Base-by-base conservation (phyloP, 352 stramenopile genomes). In the Phytophthora vignae region DNA sequence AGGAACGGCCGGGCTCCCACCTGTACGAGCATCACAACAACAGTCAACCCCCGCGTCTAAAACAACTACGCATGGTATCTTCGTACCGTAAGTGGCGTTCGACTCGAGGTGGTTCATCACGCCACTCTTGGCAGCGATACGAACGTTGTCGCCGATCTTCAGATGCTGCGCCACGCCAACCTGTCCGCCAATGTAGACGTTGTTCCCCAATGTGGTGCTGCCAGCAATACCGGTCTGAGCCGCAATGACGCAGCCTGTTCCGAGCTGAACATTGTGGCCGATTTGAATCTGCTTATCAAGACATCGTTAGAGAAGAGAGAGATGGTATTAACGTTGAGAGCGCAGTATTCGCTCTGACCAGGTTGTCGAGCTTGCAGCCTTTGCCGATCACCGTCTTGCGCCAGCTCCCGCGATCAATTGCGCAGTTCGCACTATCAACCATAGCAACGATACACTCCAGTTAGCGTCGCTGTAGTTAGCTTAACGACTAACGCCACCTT, bases 361-460 rank as follows among this genome's bases (percentile, higher is more conserved):
- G 64, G 53, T 96, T 96, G 73, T 96, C 90, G 36, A 96, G 81
- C 56, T 96, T 96, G 61, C 81, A 93, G 46, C 87, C 85, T 62
- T 66, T 71, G 17, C 85, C 83, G 14, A 96, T 74, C 11, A 93
- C 60, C 1, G 90, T 96, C 69, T 96, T 82, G 59, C 90, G 83
- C 90, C 90, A 96, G 71, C 88, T 96, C 14, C 88, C 90, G 44
- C 90, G 87, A 53, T 96, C 90, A 54, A 96, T 93, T 15, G 87
- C 82, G 36, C 72, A 90, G 67, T 96, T 96, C 0, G 88, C 86
- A 42, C 89, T 93, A 60, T 25, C 12, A 6, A 53, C n/a, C 8
- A 14, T 15, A 14, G 17, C 46, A 25, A 15, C 11, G 5, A 40
- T 15, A 12, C 33, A 40, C 9, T 17, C 40, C 14, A 10, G 17